Conservation (phyloP, 2,329 filamentous ascomycete species). For the Zopfia rhizophila region DNA sequence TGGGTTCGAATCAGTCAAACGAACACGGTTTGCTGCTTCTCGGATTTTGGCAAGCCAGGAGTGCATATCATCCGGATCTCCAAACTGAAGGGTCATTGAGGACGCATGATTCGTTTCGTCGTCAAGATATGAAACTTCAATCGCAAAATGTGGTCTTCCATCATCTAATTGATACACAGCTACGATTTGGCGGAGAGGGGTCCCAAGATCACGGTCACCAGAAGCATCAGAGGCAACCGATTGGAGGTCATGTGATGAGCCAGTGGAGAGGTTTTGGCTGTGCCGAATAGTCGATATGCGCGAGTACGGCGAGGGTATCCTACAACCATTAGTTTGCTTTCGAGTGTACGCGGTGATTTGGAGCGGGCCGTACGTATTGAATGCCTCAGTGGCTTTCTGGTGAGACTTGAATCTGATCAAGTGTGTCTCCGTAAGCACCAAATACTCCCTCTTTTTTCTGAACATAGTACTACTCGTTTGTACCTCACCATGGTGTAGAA, state of each 20-base stretch:
- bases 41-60: conserved; percentile 72
- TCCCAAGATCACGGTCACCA: conserved; percentile 66
- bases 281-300: conserved; percentile 63
- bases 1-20: conserved; percentile 61
- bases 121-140: conserved; percentile 75
- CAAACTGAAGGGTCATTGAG: conserved; percentile 71
- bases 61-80: conserved; percentile 72
- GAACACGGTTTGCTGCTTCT: conserved; percentile 66
- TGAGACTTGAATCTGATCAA: conserved; percentile 75
- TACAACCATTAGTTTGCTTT: conserved; percentile 30
- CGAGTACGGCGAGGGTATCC: conserved; percentile 44
- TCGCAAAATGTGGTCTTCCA: conserved; percentile 71
- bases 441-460: conserved; percentile 76
- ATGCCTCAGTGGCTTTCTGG: conserved; percentile 71
- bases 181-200: conserved; percentile 73
- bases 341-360: background rate
- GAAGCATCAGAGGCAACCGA: conserved; percentile 60
- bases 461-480: conserved; percentile 77
- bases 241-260: conserved; percentile 70
- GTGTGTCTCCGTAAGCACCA: conserved; percentile 76
- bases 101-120: conserved; percentile 70
- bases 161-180: conserved; percentile 75
- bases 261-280: conserved; percentile 66
- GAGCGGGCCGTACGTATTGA: conserved; percentile 53
- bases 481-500: conserved; percentile 75